Conservation (phyloP, 2,329 filamentous ascomycete species). For the Fusarium sambucinum region DNA sequence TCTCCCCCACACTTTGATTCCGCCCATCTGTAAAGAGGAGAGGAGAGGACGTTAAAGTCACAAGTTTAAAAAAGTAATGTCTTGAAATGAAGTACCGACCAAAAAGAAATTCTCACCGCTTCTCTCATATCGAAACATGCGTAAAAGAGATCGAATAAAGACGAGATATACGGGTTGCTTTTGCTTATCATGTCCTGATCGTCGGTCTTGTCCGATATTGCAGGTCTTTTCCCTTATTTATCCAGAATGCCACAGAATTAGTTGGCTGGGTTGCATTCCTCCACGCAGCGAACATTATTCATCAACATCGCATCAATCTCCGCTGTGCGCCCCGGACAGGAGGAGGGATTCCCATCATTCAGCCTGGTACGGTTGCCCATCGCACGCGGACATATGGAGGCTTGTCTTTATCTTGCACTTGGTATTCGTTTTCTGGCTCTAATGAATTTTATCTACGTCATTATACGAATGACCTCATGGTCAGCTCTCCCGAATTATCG, state of each 20-base stretch:
- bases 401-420: not conserved
- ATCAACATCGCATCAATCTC: conserved; percentile 10
- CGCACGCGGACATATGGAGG: conserved; percentile 17
- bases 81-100: not conserved
- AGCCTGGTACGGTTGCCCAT: conserved; percentile 9
- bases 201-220: conserved; percentile 25
- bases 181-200: conserved; percentile 12
- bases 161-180: not conserved
- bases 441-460: conserved; percentile 12
- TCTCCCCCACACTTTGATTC: conserved; percentile 37
- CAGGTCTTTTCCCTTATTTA: conserved; percentile 32
- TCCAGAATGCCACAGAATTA: conserved; percentile 16
- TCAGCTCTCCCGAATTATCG: not conserved
- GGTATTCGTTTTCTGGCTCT: not conserved
- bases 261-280: conserved; percentile 34
- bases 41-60: conserved; percentile 9
- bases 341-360: conserved; percentile 16
- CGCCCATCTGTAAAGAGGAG: not conserved
- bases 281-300: conserved; percentile 9
- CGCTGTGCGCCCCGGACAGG: conserved; percentile 16
- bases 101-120: conserved; percentile 30
- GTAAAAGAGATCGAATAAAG: conserved; percentile 18
- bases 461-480: conserved; percentile 15
- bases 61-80: conserved; percentile 26
- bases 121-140: conserved; percentile 17